Evolutionary conservation across 2,329 filamentous ascomycete species (phyloP).

Genomic region (Talaromyces sp.): DNA sequence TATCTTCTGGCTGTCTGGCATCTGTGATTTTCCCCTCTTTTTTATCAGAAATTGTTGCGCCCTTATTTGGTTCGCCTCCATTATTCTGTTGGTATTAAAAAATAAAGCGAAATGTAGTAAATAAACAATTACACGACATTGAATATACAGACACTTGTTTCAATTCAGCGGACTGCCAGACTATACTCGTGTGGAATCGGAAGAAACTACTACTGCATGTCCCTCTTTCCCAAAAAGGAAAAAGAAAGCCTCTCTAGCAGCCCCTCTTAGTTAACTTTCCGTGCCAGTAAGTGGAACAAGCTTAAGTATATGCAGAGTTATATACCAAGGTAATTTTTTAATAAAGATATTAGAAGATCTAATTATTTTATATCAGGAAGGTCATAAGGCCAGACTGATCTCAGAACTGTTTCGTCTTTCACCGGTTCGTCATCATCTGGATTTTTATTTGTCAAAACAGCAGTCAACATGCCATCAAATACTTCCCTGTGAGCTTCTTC

Average conservation of each 20-base stretch:
- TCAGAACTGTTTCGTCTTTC: constrained; percentile 24
- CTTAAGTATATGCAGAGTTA: no score
- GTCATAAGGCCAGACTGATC: constrained; percentile 31
- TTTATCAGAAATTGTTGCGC: not conserved
- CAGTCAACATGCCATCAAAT: constrained; percentile 26
- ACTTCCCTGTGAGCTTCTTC: constrained; percentile 23
- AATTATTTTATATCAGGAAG: constrained; percentile 1
- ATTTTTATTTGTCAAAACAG: constrained; percentile 23
- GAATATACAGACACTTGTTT: not conserved
- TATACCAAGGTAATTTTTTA: no score
- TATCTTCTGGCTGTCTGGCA: no score
- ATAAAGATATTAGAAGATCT: no score
- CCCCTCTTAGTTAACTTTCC: not conserved
- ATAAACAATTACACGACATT: no score
- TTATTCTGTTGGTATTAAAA: not conserved
- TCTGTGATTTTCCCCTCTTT: not conserved
- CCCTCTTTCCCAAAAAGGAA: not conserved
- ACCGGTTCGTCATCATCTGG: constrained; percentile 29
- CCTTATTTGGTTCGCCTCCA: not conserved
- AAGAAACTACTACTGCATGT: not conserved
- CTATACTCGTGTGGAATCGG: not conserved
- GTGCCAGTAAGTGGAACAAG: no score
- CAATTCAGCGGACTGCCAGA: not conserved
- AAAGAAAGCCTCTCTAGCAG: not conserved
- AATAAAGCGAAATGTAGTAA: not conserved